These are phyloP conservation scores for Talaromyces sp. DNA, from an alignment of 2,329 filamentous ascomycete species.

Conservation along the genomic window DNA sequence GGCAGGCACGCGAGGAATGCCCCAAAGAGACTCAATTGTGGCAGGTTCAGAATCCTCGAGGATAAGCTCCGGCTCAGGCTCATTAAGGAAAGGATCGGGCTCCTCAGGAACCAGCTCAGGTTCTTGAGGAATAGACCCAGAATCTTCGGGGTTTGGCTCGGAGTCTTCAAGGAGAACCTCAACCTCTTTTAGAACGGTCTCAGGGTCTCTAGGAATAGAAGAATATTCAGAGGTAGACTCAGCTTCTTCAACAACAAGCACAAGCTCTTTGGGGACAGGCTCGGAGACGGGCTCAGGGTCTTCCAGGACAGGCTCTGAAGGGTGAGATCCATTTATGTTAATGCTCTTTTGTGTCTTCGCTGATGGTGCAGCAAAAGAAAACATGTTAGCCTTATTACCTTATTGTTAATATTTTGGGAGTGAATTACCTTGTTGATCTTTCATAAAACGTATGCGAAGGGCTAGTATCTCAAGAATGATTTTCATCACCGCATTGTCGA, in stretches of 20 bases:
- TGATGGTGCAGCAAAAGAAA: neutral
- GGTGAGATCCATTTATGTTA: neutral
- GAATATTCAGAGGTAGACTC: neutral
- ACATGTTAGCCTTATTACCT: slow-evolving; percentile 1
- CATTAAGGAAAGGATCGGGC: neutral
- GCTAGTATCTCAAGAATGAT: slow-evolving; percentile 14
- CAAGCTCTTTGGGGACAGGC: neutral
- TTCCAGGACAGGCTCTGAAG: neutral
- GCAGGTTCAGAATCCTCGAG: neutral
- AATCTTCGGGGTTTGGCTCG: neutral
- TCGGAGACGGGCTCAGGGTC: neutral
- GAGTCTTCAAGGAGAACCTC: neutral
- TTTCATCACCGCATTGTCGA: slow-evolving; percentile 17
- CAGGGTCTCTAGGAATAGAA: neutral
- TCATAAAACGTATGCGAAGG: slow-evolving; percentile 10
- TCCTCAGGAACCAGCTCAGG: neutral
- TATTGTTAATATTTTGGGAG: slow-evolving; percentile 4
- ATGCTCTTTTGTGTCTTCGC: neutral
- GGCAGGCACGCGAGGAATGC: neutral
- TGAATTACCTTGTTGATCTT: slow-evolving; percentile 5
- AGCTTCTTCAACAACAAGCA: neutral
- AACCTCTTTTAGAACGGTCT: neutral
- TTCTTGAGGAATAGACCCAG: neutral
- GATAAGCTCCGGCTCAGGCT: neutral
- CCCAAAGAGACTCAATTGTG: neutral